These are phyloP conservation scores for Aspergillus carbonarius DNA, from an alignment of 2,329 filamentous ascomycete genomes.

Conservation along the genomic window DNA sequence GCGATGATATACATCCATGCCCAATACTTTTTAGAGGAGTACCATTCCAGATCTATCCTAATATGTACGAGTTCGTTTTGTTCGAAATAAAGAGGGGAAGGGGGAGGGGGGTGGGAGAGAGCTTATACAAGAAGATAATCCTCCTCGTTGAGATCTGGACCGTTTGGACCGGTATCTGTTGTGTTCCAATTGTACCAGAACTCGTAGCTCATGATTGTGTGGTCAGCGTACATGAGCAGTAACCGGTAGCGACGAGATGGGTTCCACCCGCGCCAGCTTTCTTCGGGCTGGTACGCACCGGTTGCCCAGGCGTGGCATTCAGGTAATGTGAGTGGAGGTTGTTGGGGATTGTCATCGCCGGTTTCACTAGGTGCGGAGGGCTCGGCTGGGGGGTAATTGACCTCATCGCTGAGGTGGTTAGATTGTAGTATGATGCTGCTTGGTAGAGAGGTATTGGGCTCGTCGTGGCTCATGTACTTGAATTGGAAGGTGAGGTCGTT, in stretches of 20 bases:
- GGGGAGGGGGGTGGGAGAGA: background rate
- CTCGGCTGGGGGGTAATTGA: background rate
- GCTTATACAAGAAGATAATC: slow-evolving; percentile 18
- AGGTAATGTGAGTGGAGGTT: slow-evolving; percentile 25
- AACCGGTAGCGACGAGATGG: slow-evolving; percentile 51
- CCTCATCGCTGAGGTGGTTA: background rate
- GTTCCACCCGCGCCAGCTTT: slow-evolving; percentile 41
- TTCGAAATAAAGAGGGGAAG: background rate
- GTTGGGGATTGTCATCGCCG: background rate
- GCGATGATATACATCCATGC: background rate
- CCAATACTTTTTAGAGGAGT: background rate
- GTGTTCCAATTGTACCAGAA: slow-evolving; percentile 47
- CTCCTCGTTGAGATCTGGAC: slow-evolving; percentile 13
- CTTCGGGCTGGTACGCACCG: slow-evolving; percentile 31
- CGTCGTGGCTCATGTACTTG: slow-evolving; percentile 10
- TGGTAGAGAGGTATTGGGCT: background rate
- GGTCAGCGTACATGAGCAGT: slow-evolving; percentile 57
- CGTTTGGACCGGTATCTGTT: background rate
- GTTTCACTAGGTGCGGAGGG: background rate
- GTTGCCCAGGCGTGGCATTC: slow-evolving; percentile 38
- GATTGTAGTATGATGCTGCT: background rate
- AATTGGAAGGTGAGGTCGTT: slow-evolving; percentile 24
- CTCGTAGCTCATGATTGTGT: slow-evolving; percentile 61
- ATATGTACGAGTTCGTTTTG: background rate
- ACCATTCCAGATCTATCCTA: background rate